phyloP scores from a whole-genome alignment of 2,329 filamentous ascomycete genomes.

The Phoma sp. region DNA sequence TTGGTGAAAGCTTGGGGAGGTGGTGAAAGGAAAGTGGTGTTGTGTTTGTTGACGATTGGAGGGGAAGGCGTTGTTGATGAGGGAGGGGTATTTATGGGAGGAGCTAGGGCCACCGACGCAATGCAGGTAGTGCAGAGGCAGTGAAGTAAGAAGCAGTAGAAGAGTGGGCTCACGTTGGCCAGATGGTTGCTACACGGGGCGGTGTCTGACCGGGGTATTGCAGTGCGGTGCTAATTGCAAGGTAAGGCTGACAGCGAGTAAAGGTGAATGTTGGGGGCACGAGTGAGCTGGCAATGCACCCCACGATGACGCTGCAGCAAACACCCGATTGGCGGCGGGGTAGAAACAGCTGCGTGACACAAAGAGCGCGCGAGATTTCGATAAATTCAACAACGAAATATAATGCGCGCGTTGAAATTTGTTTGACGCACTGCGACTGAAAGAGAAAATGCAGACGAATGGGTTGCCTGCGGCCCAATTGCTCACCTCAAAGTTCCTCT shows the following conservation, averaged over 20 bases:
- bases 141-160: constrained; percentile 16
- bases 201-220: constrained; percentile 29
- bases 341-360: background rate
- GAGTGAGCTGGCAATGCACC: constrained; percentile 34
- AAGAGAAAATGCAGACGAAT: constrained; percentile 4
- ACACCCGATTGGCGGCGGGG: constrained; percentile 33
- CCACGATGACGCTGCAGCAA: constrained; percentile 40
- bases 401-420: background rate
- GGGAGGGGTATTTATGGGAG: constrained; percentile 25
- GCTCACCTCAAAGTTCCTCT: constrained; percentile 15
- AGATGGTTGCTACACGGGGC: constrained; percentile 28
- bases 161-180: constrained; percentile 25
- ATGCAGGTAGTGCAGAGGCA: constrained; percentile 17
- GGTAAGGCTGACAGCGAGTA: constrained; percentile 21
- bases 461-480: constrained; percentile 28
- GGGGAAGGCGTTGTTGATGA: constrained; percentile 16
- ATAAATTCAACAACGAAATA: constrained; percentile 6
- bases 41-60: constrained; percentile 31
- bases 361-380: background rate
- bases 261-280: constrained; percentile 34
- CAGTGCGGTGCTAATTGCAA: constrained; percentile 24
- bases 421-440: constrained; percentile 7
- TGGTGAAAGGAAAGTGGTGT: constrained; percentile 25
- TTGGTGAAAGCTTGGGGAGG: constrained; percentile 7
- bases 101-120: constrained; percentile 23